These are phyloP conservation scores for Ceriops tagal DNA, from an alignment of 345 rosid genomes.

Conservation along the genomic window DNA sequence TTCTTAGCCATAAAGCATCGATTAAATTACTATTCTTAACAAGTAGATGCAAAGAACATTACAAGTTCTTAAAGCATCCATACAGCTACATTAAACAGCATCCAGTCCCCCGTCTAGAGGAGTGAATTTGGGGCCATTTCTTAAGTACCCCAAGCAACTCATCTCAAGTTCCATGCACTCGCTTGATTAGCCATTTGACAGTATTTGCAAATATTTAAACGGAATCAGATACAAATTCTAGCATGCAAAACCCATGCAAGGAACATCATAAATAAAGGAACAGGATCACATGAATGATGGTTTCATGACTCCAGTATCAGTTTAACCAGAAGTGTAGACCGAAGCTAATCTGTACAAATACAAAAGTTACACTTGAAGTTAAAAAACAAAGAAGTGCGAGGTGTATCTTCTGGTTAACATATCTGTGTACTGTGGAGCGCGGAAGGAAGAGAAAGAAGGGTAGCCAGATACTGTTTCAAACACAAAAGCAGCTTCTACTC, in stretches of 20 bases:
- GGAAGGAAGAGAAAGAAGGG: background rate
- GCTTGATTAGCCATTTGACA: background rate
- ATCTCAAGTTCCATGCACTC: background rate
- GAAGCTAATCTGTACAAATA: conserved; percentile 39
- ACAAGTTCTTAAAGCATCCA: too few species aligned
- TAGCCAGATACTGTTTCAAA: background rate
- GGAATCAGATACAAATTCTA: background rate
- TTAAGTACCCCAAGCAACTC: background rate
- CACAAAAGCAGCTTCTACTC: conserved; percentile 31
- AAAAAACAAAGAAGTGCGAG: conserved; percentile 20
- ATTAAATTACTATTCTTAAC: too few species aligned
- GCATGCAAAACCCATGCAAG: background rate
- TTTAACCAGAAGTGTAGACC: conserved; percentile 17
- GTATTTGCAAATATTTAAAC: background rate
- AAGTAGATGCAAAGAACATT: too few species aligned
- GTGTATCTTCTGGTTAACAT: conserved; percentile 23
- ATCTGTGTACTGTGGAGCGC: conserved; percentile 7
- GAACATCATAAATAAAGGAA: too few species aligned
- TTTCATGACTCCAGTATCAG: conserved; percentile 1
- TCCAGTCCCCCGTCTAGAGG: too few species aligned
- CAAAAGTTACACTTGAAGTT: conserved; percentile 33
- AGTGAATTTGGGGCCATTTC: too few species aligned
- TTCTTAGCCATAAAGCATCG: too few species aligned
- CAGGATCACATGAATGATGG: too few species aligned
- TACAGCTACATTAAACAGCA: too few species aligned